Conservation (phyloP, 2,329 filamentous ascomycete species). For the Lachnellula arida region DNA sequence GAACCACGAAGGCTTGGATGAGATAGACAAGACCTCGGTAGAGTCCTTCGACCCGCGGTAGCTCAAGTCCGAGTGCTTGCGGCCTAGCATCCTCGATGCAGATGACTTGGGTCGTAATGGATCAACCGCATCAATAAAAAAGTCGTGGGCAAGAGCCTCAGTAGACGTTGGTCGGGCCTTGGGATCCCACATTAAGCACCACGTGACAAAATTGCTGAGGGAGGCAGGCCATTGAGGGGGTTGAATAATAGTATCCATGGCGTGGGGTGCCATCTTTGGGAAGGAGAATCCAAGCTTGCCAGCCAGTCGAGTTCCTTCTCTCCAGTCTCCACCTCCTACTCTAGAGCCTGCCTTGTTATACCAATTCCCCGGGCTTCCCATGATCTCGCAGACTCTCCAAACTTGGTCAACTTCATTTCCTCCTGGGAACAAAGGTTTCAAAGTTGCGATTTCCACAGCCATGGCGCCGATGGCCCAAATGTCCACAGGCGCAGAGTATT, state of each 20-base stretch:
- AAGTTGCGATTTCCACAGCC: slow-evolving; percentile 94
- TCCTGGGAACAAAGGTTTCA: slow-evolving; percentile 95
- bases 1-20: slow-evolving; percentile 93
- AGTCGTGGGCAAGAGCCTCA: slow-evolving; percentile 93
- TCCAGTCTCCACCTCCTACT: slow-evolving; percentile 95
- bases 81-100: slow-evolving; percentile 74
- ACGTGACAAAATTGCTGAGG: slow-evolving; percentile 89
- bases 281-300: slow-evolving; percentile 98
- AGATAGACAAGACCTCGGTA: slow-evolving; percentile 47
- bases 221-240: slow-evolving; percentile 86
- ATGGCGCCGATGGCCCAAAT: slow-evolving; percentile 99
- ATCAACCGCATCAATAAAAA: slow-evolving; percentile 88
- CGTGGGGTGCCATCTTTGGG: slow-evolving; percentile 97
- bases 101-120: slow-evolving; percentile 89
- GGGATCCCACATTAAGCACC: slow-evolving; percentile 99
- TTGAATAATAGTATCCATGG: slow-evolving; percentile 90
- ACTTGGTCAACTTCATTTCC: slow-evolving; percentile 99
- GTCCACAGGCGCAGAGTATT: slow-evolving; percentile 96
- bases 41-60: slow-evolving; percentile 63
- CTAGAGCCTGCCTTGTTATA: slow-evolving; percentile 84
- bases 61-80: slow-evolving; percentile 83
- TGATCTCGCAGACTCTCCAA: slow-evolving; percentile 97
- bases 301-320: slow-evolving; percentile 85
- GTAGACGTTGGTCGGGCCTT: slow-evolving; percentile 85
- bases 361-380: slow-evolving; percentile 98